These are phyloP conservation scores for Claviceps sp. DNA, from an alignment of 2,329 filamentous ascomycete species.

Conservation along the genomic window DNA sequence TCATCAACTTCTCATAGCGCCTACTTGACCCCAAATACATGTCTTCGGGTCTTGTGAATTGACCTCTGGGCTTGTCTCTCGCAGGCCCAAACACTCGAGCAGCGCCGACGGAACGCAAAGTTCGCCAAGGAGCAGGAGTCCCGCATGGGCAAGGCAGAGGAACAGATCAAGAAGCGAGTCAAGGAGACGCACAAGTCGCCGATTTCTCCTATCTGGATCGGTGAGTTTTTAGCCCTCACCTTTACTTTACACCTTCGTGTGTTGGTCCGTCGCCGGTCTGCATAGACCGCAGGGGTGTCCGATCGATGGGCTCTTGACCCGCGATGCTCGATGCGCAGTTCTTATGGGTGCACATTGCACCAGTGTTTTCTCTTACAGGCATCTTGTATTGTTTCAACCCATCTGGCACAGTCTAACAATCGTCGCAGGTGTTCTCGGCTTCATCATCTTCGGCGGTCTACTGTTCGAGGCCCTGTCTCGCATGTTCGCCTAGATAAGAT, in stretches of 20 bases:
- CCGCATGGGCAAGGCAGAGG: slow-evolving; percentile 62
- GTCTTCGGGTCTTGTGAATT: background rate
- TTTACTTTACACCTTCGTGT: background rate
- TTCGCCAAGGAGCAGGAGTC: slow-evolving; percentile 61
- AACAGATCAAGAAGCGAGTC: slow-evolving; percentile 45
- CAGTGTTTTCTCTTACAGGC: too few species aligned
- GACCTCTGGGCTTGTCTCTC: background rate
- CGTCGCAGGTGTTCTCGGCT: slow-evolving; percentile 38
- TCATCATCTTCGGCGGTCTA: slow-evolving; percentile 48
- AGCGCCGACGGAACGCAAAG: slow-evolving; percentile 68
- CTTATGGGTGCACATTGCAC: too few species aligned
- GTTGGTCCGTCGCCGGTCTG: too few species aligned
- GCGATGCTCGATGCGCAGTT: background rate
- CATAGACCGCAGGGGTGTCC: too few species aligned
- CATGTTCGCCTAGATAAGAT: slow-evolving; percentile 27
- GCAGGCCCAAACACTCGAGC: slow-evolving; percentile 72
- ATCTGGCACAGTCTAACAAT: background rate
- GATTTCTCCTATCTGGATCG: slow-evolving; percentile 50
- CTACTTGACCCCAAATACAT: background rate
- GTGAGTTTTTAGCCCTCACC: slow-evolving; percentile 26
- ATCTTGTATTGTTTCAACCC: background rate
- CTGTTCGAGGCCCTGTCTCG: slow-evolving; percentile 44
- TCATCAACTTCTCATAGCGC: too few species aligned
- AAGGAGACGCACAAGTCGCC: slow-evolving; percentile 46
- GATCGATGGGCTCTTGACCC: too few species aligned